Evolutionary conservation across 306 rosid genomes (phyloP).

Genomic region (Ceratonia siliqua): DNA sequence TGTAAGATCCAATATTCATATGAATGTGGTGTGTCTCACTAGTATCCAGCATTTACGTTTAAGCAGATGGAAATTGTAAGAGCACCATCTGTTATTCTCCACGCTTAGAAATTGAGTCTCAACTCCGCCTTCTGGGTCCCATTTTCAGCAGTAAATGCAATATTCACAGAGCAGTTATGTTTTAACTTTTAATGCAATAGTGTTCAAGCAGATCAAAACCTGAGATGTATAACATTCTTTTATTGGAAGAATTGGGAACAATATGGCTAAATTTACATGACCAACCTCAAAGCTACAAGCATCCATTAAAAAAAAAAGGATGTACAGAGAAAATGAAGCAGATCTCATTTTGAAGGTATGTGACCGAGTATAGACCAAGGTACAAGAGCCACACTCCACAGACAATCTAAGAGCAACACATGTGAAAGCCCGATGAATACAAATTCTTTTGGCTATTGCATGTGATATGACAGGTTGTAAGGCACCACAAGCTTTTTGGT

Average conservation of each 20-base stretch:
- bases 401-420: constrained; percentile 5
- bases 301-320: not conserved
- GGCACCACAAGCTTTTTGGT: not conserved
- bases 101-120: not conserved
- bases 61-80: not conserved
- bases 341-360: constrained; percentile 5
- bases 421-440: constrained; percentile 10
- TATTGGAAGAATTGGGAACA: constrained; percentile 12
- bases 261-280: not conserved
- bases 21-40: constrained; percentile 22
- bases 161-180: not conserved
- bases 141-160: constrained; percentile 3
- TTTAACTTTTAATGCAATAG: not conserved
- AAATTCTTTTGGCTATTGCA: constrained; percentile 15
- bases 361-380: not conserved
- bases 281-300: constrained; percentile 11
- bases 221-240: constrained; percentile 2
- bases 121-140: not conserved
- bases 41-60: not conserved
- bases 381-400: constrained; percentile 15
- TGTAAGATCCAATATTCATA: not conserved
- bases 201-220: not conserved
- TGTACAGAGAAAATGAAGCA: not conserved
- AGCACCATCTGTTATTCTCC: not conserved
- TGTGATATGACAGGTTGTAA: constrained; percentile 14